Evolutionary conservation across 2,329 filamentous ascomycete species (phyloP), one percentile per base, ranked within the genome.

Genomic region (Aspergillus intermedius): DNA sequence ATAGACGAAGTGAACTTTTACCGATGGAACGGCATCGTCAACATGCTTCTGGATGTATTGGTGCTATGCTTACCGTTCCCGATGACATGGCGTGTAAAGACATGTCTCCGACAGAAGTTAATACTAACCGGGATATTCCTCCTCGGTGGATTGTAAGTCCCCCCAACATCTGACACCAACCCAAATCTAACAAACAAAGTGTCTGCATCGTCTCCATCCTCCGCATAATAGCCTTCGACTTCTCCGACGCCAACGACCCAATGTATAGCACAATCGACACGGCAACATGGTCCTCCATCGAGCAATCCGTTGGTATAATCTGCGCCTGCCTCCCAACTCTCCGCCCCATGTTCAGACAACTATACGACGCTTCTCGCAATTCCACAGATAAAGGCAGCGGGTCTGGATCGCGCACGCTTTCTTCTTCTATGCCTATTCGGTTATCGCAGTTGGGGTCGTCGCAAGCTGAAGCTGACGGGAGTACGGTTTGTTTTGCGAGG

Each of bases 291-390:
- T 63, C 61, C 17, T 60, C 58, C 2, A 51, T 62, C 44, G 61
- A 64, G 42, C 60, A 64, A 34, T 61, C 60, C 1, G 45, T 59
- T n/a, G 59, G 57, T 3, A 61, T 63, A 12, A 51, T 61, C 17
- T 63, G 60, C 35, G 56, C 59, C 12, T 62, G 60, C 45, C 52
- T 64, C 9, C 61, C 60, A 9, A 62, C 61, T 10, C 49, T 63
- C 6, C 54, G 60, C 6, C 58, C 61, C 17, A 47, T 61, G 21
- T 45, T 60, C 22, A 45, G 58, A n/a, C 15, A 44, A 9, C 13
- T 60, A 12, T 53, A 50, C 23, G 50, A 51, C 17, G 37, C 37
- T 5, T 22, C 37, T 9, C 37, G 10, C 10, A 15, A 41, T 12
- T 41, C 37, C 15, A 17, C 10, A 5, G 21, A 41, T 21, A 22